Base-by-base conservation (phyloP, 306 rosid species). In the Casuarina glauca region DNA sequence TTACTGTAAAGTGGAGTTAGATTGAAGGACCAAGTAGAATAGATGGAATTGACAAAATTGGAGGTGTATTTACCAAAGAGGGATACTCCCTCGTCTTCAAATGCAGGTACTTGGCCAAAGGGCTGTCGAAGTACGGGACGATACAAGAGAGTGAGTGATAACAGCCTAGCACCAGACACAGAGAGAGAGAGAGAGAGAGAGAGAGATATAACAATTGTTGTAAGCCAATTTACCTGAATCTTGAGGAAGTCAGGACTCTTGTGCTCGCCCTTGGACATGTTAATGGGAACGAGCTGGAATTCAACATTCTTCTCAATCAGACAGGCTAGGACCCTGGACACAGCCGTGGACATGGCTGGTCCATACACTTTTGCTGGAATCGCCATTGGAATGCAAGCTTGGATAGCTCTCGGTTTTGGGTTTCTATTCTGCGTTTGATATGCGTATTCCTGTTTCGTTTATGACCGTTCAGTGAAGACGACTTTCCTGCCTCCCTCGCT, bases 71-170 rank as follows among this genome's bases (percentile, higher is more conserved):
- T 77, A 90, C 98, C 98, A 46, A 94, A 94, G 72, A 91, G 87
- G 69, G 96, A 76, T 69, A 86, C 80, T 70, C 70, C 9, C 0
- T 86, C 89, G 64, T 94, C 98, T 44, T 94, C 83, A 84, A 91
- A 94, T 69, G 90, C 97, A 2, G 97, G 98, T 12, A 94, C 98
- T 89, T 94, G 97, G 43, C 93, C 97, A 69, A 94, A 91, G 12
- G 98, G 98, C 88, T 92, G 82, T 61, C 12, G 68, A 50, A 77
- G 74, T 26, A 20, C 13, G 42, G 19, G 51, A 17, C 11, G 2
- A 48, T 10, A 60, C 4, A 71, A 61, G 66, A 75, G 54, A 5
- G 42, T 32, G 17, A 70, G 19, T 12, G 32, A 39, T 42, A 4
- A 17, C 41, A 15, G 46, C 45, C 6, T 17, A 41, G 19, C 44